Percentiles rank a stretch among this genome's conserved stretches.
Conservation (phyloP, 140 eudicot genomes). For the Cichorium intybus region DNA sequence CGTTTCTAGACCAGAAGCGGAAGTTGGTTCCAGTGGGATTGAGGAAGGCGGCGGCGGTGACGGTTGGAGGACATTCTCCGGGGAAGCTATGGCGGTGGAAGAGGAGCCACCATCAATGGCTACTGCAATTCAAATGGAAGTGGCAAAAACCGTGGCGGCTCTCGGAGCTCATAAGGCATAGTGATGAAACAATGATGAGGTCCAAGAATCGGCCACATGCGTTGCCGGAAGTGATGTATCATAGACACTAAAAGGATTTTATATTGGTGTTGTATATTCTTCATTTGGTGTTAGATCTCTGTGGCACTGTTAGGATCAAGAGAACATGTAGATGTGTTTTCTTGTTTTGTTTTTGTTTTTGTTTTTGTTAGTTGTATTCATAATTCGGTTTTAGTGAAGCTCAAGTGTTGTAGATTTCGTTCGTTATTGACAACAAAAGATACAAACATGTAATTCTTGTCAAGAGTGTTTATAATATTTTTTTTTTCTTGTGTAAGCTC, state of each 20-base stretch:
- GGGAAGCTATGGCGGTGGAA: slow-evolving; percentile 98
- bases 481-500: background rate
- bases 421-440: slow-evolving; percentile 15
- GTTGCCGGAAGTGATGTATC: slow-evolving; percentile 51
- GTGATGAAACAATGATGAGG: slow-evolving; percentile 82
- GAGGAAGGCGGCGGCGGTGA: slow-evolving; percentile 51
- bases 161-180: slow-evolving; percentile 73
- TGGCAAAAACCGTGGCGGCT: slow-evolving; percentile 99
- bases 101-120: slow-evolving; percentile 98
- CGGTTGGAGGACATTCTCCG: slow-evolving; percentile 39
- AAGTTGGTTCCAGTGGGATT: slow-evolving; percentile 90
- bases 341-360: background rate
- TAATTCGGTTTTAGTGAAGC: slow-evolving; percentile 15
- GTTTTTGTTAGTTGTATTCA: slow-evolving; percentile 22
- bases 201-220: slow-evolving; percentile 62
- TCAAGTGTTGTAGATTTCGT: slow-evolving; percentile 5
- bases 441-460: slow-evolving; percentile 30
- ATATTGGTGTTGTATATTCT: slow-evolving; percentile 44
- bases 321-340: slow-evolving; percentile 16
- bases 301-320: slow-evolving; percentile 1
- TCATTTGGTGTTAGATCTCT: slow-evolving; percentile 12
- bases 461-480: slow-evolving; percentile 10
- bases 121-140: slow-evolving; percentile 91
- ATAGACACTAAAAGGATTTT: slow-evolving; percentile 36
- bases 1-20: slow-evolving; percentile 78